Base-by-base conservation (phyloP, 495 filamentous ascomycete species). In the Opeltia flavorubescens region DNA sequence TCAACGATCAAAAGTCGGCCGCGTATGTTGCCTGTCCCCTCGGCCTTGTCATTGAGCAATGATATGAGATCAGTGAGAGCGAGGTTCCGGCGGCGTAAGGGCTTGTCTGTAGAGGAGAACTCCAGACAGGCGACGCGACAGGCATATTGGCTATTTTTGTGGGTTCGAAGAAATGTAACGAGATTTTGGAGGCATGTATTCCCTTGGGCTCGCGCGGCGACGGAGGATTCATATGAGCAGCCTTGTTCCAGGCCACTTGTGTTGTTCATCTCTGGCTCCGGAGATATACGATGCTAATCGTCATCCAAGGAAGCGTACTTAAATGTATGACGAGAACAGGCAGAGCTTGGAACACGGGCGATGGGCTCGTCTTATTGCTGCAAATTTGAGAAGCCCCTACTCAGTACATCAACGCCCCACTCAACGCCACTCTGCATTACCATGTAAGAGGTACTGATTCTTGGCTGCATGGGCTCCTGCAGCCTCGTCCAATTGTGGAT, bases 1-100 rank as follows among this genome's bases (percentile, higher is more conserved):
- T 51, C 39, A 26, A 53, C 38, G 17, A 51, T 49, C 21, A 52
- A 15, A 13, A 52, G 20, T 25, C 46, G 30, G 11, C 48, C 48
- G 29, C 27, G 27, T 45, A 33, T 15, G 30, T 33, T 15, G 15
- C 30, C 9, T 9, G 30, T 33, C 30, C 15, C 30, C 15, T 9
- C 15, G 30, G 9, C 15, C 30, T 33, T 15, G 30, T 33, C 15
- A 33, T 15, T 9, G 30, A 33, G 30, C 30, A 33, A 33, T 15
- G 15, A n/a, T 33, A 33, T 33, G 15, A 33, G 30, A 9, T 33
- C 9, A 9, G 15, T 33, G 30, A 33, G 30, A 33, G 9, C 15
- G 15, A 33, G 30, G 30, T 15, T 33, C 15, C 30, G 30, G 30
- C 30, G 15, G 15, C 15, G 9, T 33, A n/a, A n/a, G 9, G 15